Percentiles rank a stretch among this genome's conserved stretches.
phyloP scores from a whole-genome alignment of 352 stramenopile species.

The Globisporangium cystogenes region DNA sequence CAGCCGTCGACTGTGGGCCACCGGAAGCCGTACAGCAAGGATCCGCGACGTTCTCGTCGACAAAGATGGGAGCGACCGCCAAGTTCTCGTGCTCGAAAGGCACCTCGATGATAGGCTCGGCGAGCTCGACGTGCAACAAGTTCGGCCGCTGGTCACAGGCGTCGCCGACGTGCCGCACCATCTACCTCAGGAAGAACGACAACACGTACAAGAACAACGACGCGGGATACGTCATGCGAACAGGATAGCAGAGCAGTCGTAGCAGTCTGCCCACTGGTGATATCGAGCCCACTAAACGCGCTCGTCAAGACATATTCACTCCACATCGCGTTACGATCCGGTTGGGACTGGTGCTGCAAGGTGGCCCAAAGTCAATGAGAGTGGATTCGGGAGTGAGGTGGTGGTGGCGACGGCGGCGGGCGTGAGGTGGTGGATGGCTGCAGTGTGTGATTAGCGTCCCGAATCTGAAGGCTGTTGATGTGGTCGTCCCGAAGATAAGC shows the following conservation, averaged over 20 bases:
- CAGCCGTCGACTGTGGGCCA: conserved; percentile 14
- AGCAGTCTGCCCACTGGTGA: too few species aligned
- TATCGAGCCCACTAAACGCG: too few species aligned
- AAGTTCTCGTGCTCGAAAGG: conserved; percentile 41
- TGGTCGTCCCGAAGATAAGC: too few species aligned
- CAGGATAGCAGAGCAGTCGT: not conserved
- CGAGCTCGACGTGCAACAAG: conserved; percentile 25
- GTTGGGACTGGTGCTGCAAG: too few species aligned
- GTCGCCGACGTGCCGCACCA: conserved; percentile 33
- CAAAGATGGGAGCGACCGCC: conserved; percentile 22
- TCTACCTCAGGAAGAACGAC: conserved; percentile 37
- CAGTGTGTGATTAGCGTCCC: too few species aligned
- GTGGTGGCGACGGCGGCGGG: too few species aligned
- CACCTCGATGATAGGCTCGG: conserved; percentile 24
- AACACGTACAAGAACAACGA: conserved; percentile 54
- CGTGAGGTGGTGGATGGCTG: too few species aligned
- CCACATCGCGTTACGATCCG: too few species aligned
- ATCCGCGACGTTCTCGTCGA: conserved; percentile 29
- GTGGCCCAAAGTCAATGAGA: too few species aligned
- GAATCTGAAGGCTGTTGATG: too few species aligned
- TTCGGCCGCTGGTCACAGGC: conserved; percentile 31
- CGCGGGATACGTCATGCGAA: conserved; percentile 25
- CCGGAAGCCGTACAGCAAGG: conserved; percentile 36
- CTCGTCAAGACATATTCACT: not conserved
- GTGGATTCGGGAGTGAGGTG: too few species aligned